Conservation (phyloP, 2,329 filamentous ascomycete genomes). For the Fusarium nanum region DNA sequence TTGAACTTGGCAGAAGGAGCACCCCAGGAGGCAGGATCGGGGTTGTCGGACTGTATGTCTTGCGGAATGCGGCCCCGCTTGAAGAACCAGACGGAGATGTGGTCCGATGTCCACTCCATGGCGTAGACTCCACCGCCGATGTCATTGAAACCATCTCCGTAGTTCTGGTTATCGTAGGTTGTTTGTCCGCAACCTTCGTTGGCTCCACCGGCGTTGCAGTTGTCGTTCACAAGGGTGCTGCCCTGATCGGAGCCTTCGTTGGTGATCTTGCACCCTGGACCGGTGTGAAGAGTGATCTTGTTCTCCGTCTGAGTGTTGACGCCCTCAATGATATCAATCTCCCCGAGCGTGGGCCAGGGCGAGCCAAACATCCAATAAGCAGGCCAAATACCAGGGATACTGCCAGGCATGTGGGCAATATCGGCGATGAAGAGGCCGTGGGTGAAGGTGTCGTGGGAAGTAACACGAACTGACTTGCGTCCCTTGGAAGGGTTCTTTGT, state of each 20-base stretch:
- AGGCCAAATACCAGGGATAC: slow-evolving; percentile 79
- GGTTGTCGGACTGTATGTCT: slow-evolving; percentile 69
- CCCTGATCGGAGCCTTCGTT: slow-evolving; percentile 60
- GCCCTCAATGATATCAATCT: slow-evolving; percentile 85
- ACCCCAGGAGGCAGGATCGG: slow-evolving; percentile 77
- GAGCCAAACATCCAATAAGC: slow-evolving; percentile 76
- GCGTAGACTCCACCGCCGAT: slow-evolving; percentile 77
- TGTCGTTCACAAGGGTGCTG: slow-evolving; percentile 57
- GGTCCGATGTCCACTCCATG: slow-evolving; percentile 77
- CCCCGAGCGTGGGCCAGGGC: slow-evolving; percentile 76
- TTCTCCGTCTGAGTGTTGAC: slow-evolving; percentile 72
- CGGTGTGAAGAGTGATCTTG: slow-evolving; percentile 76
- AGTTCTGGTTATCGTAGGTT: slow-evolving; percentile 64
- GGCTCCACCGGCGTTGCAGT: slow-evolving; percentile 68
- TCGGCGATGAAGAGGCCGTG: slow-evolving; percentile 79
- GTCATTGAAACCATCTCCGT: slow-evolving; percentile 77
- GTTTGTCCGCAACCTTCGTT: slow-evolving; percentile 70
- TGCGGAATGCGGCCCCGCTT: slow-evolving; percentile 71
- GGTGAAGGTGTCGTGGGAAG: slow-evolving; percentile 73
- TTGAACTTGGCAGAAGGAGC: slow-evolving; percentile 75
- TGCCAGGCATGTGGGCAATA: slow-evolving; percentile 79
- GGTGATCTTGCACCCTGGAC: slow-evolving; percentile 67
- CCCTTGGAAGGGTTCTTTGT: slow-evolving; percentile 68
- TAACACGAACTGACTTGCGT: slow-evolving; percentile 76
- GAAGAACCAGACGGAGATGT: slow-evolving; percentile 88